Evolutionary conservation across 176 grass and related monocot species (phyloP).

Genomic region (Tillandsia leiboldiana): DNA sequence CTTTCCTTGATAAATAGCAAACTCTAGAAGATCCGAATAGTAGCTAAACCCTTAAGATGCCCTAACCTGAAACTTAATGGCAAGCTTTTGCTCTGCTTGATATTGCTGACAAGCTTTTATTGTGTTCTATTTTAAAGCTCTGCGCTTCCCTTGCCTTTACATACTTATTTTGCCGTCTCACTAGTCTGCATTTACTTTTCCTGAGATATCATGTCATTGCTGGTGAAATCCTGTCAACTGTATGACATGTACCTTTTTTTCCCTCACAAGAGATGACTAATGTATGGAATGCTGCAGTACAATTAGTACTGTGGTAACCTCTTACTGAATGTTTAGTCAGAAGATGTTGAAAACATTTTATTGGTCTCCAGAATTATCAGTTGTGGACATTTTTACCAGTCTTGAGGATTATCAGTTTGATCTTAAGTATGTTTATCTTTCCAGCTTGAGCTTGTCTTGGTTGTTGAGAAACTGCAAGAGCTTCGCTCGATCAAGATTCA

Average conservation of each 20-base stretch:
- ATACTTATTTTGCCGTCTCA: too few relatives aligned
- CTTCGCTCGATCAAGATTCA: conserved; percentile 90
- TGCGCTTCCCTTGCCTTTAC: too few relatives aligned
- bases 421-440: conserved; percentile 23
- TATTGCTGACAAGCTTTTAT: neutral
- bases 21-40: too few relatives aligned
- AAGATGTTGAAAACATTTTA: neutral
- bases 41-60: too few relatives aligned
- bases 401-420: conserved; percentile 16
- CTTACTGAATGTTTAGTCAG: neutral
- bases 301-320: neutral
- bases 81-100: too few relatives aligned
- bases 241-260: too few relatives aligned
- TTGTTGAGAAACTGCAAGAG: conserved; percentile 96
- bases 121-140: neutral
- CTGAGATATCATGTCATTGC: too few relatives aligned
- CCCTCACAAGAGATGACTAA: neutral
- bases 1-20: too few relatives aligned
- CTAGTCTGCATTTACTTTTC: too few relatives aligned
- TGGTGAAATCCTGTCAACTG: too few relatives aligned
- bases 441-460: conserved; percentile 82
- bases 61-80: too few relatives aligned
- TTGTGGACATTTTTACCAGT: neutral
- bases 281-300: neutral
- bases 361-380: conserved; percentile 6